Percentiles rank a stretch among this genome's conserved stretches.
phyloP scores from a whole-genome alignment of 2,329 filamentous ascomycete genomes.

The Hypomyces perniciosus region DNA sequence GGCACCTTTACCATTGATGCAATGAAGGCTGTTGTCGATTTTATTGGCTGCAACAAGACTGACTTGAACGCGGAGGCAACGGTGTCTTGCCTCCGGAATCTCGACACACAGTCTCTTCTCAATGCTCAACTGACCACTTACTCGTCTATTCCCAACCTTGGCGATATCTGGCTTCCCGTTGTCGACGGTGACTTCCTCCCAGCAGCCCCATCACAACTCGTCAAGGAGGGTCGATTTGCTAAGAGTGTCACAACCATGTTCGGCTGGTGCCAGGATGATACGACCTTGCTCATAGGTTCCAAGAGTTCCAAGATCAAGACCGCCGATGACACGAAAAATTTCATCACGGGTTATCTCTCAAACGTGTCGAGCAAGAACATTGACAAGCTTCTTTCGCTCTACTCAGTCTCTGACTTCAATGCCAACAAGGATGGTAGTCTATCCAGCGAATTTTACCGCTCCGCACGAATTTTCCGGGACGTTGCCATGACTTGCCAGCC shows the following conservation, averaged over 20 bases:
- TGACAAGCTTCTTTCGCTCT: conserved; percentile 39
- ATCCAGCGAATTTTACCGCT: conserved; percentile 43
- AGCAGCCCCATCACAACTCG: conserved; percentile 41
- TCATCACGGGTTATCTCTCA: conserved; percentile 35
- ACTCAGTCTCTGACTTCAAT: conserved; percentile 43
- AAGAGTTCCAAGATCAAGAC: conserved; percentile 33
- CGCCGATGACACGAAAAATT: conserved; percentile 31
- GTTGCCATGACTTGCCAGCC: conserved; percentile 46
- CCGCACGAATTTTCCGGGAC: conserved; percentile 44
- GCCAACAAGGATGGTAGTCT: conserved; percentile 25
- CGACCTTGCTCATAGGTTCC: conserved; percentile 36
- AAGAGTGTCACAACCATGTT: conserved; percentile 53
- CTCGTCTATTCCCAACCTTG: conserved; percentile 37
- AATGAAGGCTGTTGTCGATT: conserved; percentile 36
- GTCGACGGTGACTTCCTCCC: conserved; percentile 39
- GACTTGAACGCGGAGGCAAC: conserved; percentile 36
- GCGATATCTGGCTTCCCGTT: conserved; percentile 45
- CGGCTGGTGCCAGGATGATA: conserved; percentile 45
- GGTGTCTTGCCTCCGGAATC: conserved; percentile 39
- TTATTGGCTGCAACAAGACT: conserved; percentile 37
- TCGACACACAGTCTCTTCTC: conserved; percentile 38
- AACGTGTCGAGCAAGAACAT: conserved; percentile 29
- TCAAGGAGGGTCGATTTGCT: conserved; percentile 53
- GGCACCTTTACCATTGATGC: conserved; percentile 43
- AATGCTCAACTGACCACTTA: conserved; percentile 39